Evolutionary conservation across 139 green algal species (phyloP).

Genomic region (Chara braunii): DNA sequence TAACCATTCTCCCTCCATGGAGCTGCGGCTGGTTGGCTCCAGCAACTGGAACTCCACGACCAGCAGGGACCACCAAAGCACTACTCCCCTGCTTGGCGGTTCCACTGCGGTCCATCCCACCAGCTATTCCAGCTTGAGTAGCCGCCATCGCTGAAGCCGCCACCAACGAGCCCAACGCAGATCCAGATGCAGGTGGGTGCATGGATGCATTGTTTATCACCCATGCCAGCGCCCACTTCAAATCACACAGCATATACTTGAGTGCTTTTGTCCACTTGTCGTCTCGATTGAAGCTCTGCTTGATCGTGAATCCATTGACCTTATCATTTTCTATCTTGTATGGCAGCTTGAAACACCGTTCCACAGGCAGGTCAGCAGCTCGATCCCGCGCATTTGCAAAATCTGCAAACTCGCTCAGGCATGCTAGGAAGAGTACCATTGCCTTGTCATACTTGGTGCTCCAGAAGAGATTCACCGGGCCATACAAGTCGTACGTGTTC

Average conservation of each 20-base stretch:
- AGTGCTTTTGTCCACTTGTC: slow-evolving; percentile 86
- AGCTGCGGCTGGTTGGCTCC: no score
- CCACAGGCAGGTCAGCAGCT: slow-evolving; percentile 15
- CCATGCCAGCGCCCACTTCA: slow-evolving; percentile 30
- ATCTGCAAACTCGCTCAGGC: slow-evolving; percentile 77
- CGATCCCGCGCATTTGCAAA: slow-evolving; percentile 49
- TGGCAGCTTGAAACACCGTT: slow-evolving; percentile 65
- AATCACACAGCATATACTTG: slow-evolving; percentile 52
- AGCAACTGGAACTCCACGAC: no score
- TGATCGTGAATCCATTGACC: slow-evolving; percentile 72
- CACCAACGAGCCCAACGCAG: no score
- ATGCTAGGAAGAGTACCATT: slow-evolving; percentile 68
- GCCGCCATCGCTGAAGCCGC: no score
- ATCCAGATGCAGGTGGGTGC: neutral
- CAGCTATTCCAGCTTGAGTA: no score
- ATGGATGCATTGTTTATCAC: slow-evolving; percentile 20
- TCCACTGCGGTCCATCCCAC: no score
- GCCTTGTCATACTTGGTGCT: slow-evolving; percentile 72
- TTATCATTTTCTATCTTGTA: slow-evolving; percentile 80
- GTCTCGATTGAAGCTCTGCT: slow-evolving; percentile 73
- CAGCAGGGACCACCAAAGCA: no score
- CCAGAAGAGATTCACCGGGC: slow-evolving; percentile 77
- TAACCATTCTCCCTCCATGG: no score
- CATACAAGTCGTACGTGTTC: slow-evolving; percentile 73
- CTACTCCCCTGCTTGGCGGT: no score